A percentile compares a stretch with the other conserved stretches of the same genome.
Conservation (phyloP, 108 stramenopile genomes). For the Pelagomonas calceolata region DNA sequence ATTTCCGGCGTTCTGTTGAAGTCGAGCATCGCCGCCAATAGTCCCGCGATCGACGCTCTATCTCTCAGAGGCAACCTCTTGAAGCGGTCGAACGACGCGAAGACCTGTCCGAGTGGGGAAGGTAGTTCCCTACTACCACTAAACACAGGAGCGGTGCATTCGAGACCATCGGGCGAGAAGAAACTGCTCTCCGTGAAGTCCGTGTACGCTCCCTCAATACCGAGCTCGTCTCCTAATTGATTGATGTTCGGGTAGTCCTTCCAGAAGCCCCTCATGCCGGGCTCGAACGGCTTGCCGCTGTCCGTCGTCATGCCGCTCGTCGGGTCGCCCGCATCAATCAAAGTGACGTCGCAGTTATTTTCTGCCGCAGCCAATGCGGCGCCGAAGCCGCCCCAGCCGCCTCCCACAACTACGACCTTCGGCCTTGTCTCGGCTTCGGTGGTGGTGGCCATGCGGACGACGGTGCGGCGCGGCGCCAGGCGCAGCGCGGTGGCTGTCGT, state of each 20-base stretch:
- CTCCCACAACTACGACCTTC: conserved; percentile 71
- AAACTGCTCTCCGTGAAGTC: conserved; percentile 77
- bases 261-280: conserved; percentile 83
- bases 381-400: conserved; percentile 88
- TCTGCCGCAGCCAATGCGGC: conserved; percentile 77
- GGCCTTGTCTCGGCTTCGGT: no score
- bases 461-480: no score
- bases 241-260: conserved; percentile 91
- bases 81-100: conserved; percentile 76
- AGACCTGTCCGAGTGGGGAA: conserved; percentile 74
- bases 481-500: no score
- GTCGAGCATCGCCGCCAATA: conserved; percentile 74
- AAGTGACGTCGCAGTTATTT: conserved; percentile 51
- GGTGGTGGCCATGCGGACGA: background rate
- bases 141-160: conserved; percentile 77
- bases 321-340: conserved; percentile 70
- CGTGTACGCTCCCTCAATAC: conserved; percentile 61
- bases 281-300: conserved; percentile 66
- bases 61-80: conserved; percentile 71
- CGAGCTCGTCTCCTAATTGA: conserved; percentile 50
- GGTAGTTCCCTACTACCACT: conserved; percentile 52
- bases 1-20: conserved; percentile 48
- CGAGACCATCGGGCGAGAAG: conserved; percentile 81
- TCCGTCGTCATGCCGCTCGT: conserved; percentile 52
- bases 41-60: conserved; percentile 70